Evolutionary conservation across 805 yeast genomes (phyloP).

Genomic region (Ogataea parapolymorpha): DNA sequence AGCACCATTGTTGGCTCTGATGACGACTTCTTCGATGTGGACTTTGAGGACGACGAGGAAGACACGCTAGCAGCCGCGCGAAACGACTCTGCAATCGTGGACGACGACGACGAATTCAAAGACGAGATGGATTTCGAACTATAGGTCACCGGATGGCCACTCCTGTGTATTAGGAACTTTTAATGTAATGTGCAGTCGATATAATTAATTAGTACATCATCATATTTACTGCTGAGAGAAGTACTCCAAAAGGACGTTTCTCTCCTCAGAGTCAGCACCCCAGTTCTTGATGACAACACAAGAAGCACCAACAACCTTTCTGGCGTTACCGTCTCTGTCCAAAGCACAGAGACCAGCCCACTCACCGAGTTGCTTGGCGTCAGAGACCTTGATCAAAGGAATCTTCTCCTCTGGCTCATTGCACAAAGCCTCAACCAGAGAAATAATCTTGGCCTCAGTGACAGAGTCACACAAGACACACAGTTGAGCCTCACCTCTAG

Average conservation of each 20-base stretch:
- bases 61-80: slow-evolving; percentile 21
- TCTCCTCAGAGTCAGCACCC: slow-evolving; percentile 99
- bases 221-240: slow-evolving; percentile 75
- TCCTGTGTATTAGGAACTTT: not conserved
- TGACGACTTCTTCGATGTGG: slow-evolving; percentile 94
- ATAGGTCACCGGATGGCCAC: slow-evolving; percentile 7
- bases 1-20: slow-evolving; percentile 83
- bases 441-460: slow-evolving; percentile 94
- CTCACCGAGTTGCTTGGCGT: slow-evolving; percentile 99
- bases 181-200: not conserved
- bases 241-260: slow-evolving; percentile 93
- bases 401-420: slow-evolving; percentile 95
- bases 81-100: slow-evolving; percentile 36
- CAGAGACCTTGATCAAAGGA: slow-evolving; percentile 98
- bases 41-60: slow-evolving; percentile 92
- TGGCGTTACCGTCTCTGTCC: slow-evolving; percentile 99
- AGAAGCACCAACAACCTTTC: slow-evolving; percentile 99
- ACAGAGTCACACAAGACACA: slow-evolving; percentile 97
- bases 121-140: slow-evolving; percentile 40
- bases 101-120: slow-evolving; percentile 34
- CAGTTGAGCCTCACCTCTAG: slow-evolving; percentile 96
- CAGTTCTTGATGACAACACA: slow-evolving; percentile 99
- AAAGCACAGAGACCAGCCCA: slow-evolving; percentile 99
- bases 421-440: slow-evolving; percentile 98
- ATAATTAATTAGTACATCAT: slow-evolving; percentile 4